phyloP scores from a whole-genome alignment of 1,284 basidiomycete genomes.

The Tilletia indica region DNA sequence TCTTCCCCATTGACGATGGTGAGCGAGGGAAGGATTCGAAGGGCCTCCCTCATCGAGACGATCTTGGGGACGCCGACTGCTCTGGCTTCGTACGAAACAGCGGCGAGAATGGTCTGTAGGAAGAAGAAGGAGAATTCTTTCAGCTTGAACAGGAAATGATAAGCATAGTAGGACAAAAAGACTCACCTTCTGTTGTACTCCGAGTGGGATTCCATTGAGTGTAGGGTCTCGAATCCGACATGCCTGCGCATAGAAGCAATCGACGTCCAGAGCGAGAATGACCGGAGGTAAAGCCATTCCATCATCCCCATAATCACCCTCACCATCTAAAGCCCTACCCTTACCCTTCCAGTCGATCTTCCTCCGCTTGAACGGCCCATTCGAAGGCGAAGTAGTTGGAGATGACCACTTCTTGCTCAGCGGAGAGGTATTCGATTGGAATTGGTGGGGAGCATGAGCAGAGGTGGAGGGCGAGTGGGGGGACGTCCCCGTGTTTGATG shows the following conservation, averaged over 20 bases:
- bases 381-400: neutral
- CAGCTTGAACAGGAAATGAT: neutral
- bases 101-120: constrained; percentile 51
- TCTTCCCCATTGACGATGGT: constrained; percentile 57
- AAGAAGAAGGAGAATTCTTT: too few relatives aligned
- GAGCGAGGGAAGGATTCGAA: constrained; percentile 51
- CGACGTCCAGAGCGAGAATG: constrained; percentile 91
- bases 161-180: too few relatives aligned
- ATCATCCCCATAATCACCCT: neutral
- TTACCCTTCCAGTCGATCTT: constrained; percentile 13
- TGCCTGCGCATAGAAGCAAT: constrained; percentile 72
- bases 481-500: too few relatives aligned
- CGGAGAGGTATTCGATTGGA: neutral
- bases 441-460: too few relatives aligned
- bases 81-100: constrained; percentile 57
- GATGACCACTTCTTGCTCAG: neutral
- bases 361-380: neutral
- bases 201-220: constrained; percentile 55
- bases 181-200: constrained; percentile 56
- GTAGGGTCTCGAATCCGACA: constrained; percentile 54
- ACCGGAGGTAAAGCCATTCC: neutral
- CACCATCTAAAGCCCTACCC: neutral
- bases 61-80: constrained; percentile 54
- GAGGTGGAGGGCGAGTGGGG: too few relatives aligned
- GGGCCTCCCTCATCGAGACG: constrained; percentile 50